Base-by-base conservation (phyloP, 768 basidiomycete genomes). In the Artomyces pyxidatus region DNA sequence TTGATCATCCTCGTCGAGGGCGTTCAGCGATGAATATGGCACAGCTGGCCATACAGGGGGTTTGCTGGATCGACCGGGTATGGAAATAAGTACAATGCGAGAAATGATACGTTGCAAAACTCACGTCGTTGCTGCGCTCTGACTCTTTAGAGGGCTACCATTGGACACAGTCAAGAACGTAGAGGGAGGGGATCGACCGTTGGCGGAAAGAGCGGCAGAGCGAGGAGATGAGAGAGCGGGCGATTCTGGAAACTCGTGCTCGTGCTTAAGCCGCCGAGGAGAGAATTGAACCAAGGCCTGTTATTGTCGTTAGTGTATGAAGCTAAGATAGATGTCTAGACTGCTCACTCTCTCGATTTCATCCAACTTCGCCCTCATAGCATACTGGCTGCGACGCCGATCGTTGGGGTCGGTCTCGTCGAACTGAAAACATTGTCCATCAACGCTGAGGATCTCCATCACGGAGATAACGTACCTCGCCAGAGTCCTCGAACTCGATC, bases 311-410 rank as follows among this genome's bases (percentile, higher is more conserved):
- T 37, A 22, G 16, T 37, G 19, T 37, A 12, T 7, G 14, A 2
- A 14, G 4, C 12, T 25, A 45, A 4, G 37, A 50, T 40, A 37
- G 35, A 32, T 23, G 21, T 7, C 43, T 35, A 17, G 55, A 37
- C 58, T 6, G 71, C 56, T 26, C 41, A 75, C 86, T 72, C 75
- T 75, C 61, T 91, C 88, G 41, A 91, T 84, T 63, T 85, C 83
- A 60, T 91, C 88, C 21, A 91, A 67, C 61, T 84, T 77, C 16
- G 81, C 80, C 56, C 73, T 80, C 80, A 90, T 79, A 37, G 83
- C 65, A 55, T 80, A 75, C 56, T 89, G 88, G 61, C 86, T 89
- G 59, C 75, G 77, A 37, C 86, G 75, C 50, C 77, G 75, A 64
- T 88, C 87, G 58, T 87, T 72, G 38, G 83, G 82, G 58, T 88